Percentiles rank a stretch among this genome's conserved stretches.
phyloP scores from a whole-genome alignment of 768 basidiomycete species.

The Hericium coralloides region DNA sequence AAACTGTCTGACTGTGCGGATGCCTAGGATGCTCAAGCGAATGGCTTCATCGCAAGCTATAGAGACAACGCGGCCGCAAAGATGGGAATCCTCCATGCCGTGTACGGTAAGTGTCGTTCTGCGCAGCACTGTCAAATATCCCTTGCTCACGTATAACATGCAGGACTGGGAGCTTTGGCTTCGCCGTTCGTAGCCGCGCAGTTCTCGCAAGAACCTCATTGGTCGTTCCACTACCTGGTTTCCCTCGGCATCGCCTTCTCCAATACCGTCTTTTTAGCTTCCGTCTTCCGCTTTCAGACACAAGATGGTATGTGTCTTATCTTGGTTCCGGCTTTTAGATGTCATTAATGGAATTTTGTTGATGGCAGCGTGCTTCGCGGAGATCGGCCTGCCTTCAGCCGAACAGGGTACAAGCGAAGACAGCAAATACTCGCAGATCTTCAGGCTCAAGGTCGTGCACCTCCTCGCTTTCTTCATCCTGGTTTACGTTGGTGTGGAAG shows the following conservation, averaged over 20 bases:
- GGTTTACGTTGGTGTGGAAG: conserved; percentile 32
- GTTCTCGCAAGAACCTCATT: conserved; percentile 52
- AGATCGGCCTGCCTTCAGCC: conserved; percentile 39
- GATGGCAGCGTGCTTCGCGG: conserved; percentile 37
- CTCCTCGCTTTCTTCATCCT: conserved; percentile 31
- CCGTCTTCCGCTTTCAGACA: conserved; percentile 54
- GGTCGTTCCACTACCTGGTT: conserved; percentile 72
- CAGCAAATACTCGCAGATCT: conserved; percentile 37
- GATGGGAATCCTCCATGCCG: conserved; percentile 62
- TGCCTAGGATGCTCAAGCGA: conserved; percentile 59
- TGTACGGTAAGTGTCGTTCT: conserved; percentile 41
- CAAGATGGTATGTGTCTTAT: conserved; percentile 53
- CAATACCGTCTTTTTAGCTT: conserved; percentile 42
- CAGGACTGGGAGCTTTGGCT: conserved; percentile 57
- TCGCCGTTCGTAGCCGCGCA: conserved; percentile 76
- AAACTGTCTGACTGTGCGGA: not conserved
- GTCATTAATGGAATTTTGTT: not conserved
- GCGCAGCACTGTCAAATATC: too few relatives aligned
- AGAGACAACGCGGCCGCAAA: conserved; percentile 48
- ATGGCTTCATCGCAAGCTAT: conserved; percentile 57
- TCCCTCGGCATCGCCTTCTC: conserved; percentile 57
- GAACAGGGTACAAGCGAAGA: conserved; percentile 30
- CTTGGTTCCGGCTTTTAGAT: not conserved
- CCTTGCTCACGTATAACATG: not conserved
- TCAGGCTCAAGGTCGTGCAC: conserved; percentile 28